A percentile compares a stretch with the other conserved stretches of the same genome.
Conservation (phyloP, 2,329 filamentous ascomycete species). For the Calonectria hawksworthii region DNA sequence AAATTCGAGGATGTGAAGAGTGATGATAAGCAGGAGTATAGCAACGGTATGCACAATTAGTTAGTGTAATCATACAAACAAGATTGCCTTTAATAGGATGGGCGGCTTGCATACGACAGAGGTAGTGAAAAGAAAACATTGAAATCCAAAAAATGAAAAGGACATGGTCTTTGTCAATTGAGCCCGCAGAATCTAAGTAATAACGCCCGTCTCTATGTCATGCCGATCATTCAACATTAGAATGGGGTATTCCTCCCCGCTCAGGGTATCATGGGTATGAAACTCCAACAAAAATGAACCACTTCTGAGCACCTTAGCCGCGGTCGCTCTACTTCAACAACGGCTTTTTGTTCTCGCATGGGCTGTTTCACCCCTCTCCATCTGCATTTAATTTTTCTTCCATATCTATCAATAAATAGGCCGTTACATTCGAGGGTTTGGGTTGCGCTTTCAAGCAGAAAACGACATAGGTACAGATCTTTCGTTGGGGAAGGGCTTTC, state of each 20-base stretch:
- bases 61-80: not conserved
- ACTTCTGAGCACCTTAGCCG: constrained; percentile 12
- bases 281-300: constrained; percentile 34
- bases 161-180: constrained; percentile 9
- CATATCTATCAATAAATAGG: not conserved
- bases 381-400: not conserved
- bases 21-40: not conserved
- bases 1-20: not conserved
- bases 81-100: not conserved
- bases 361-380: not conserved
- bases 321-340: not conserved
- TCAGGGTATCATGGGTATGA: constrained; percentile 42
- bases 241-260: constrained; percentile 29
- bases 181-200: constrained; percentile 23
- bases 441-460: constrained; percentile 7
- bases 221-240: constrained; percentile 42
- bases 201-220: constrained; percentile 36
- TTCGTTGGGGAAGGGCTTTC: constrained; percentile 61
- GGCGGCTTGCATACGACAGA: not conserved
- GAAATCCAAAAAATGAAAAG: not conserved
- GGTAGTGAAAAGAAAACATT: not conserved
- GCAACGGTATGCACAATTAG: not conserved
- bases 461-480: constrained; percentile 26
- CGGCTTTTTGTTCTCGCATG: not conserved
- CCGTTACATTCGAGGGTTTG: not conserved